Evolutionary conservation across 2,329 filamentous ascomycete species (phyloP).

Genomic region (Fusarium nurragi): DNA sequence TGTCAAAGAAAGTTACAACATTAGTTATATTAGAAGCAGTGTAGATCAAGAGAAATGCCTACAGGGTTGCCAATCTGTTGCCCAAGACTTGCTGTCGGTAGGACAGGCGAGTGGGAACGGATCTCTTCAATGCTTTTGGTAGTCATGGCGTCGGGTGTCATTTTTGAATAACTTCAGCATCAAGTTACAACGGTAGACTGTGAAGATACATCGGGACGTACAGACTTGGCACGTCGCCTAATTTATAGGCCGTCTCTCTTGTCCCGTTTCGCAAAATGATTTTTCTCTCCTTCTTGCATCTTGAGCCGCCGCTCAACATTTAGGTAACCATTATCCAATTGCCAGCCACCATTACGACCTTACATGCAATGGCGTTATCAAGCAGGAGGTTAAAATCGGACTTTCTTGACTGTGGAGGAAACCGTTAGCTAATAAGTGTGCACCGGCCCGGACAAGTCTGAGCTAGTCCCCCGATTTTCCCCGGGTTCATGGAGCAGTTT

Average conservation of each 20-base stretch:
- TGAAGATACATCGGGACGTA: not conserved
- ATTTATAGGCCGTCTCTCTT: conserved; percentile 13
- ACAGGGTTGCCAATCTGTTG: conserved; percentile 25
- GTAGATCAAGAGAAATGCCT: not conserved
- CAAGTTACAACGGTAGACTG: too few relatives aligned
- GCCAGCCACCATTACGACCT: not conserved
- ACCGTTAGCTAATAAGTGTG: conserved; percentile 33
- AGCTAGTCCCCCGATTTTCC: conserved; percentile 29
- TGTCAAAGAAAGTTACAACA: not conserved
- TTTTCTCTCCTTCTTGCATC: not conserved
- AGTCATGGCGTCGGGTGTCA: not conserved
- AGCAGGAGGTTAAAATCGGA: conserved; percentile 8
- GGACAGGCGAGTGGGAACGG: conserved; percentile 3
- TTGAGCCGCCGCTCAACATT: not conserved
- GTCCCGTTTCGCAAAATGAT: not conserved
- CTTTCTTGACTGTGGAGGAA: conserved; percentile 6
- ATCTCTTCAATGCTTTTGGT: conserved; percentile 23
- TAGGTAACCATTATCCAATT: conserved; percentile 28
- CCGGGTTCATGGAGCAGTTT: conserved; percentile 21
- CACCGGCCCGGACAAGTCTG: conserved; percentile 13
- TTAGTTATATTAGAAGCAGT: not conserved
- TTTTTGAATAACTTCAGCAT: not conserved
- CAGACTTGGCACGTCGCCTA: conserved; percentile 5
- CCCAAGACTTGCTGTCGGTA: not conserved
- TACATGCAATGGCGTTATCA: conserved; percentile 1